These are phyloP conservation scores for Phialophora tarda DNA, from an alignment of 2,329 filamentous ascomycete species.

Conservation along the genomic window DNA sequence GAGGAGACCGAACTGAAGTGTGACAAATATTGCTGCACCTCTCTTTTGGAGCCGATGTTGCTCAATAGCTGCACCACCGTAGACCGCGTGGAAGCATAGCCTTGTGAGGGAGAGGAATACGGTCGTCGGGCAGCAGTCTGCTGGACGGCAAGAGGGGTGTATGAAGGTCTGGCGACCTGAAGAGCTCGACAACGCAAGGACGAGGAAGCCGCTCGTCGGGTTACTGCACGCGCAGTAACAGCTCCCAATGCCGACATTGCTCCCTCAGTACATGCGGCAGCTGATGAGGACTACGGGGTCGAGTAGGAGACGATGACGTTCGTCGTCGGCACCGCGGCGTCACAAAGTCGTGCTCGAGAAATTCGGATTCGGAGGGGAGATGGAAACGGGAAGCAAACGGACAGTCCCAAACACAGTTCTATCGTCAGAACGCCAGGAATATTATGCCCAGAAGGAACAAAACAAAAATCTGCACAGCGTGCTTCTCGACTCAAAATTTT, in stretches of 20 bases:
- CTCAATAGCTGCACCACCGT: slow-evolving; percentile 90
- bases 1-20: slow-evolving; percentile 97
- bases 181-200: slow-evolving; percentile 31
- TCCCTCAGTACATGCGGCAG: slow-evolving; percentile 39
- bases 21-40: slow-evolving; percentile 96
- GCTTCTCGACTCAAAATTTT: slow-evolving; percentile 28
- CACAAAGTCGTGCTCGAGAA: slow-evolving; percentile 3
- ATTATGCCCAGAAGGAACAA: slow-evolving; percentile 14
- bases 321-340: slow-evolving; percentile 2
- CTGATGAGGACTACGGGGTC: slow-evolving; percentile 18
- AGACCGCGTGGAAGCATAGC: slow-evolving; percentile 70
- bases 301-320: slow-evolving; percentile 5
- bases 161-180: slow-evolving; percentile 47
- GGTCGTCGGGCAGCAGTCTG: slow-evolving; percentile 43
- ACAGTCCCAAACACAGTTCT: slow-evolving; percentile 17
- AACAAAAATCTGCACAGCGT: slow-evolving; percentile 16
- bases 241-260: slow-evolving; percentile 39
- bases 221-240: slow-evolving; percentile 39
- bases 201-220: slow-evolving; percentile 33
- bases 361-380: neutral
- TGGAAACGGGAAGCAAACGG: slow-evolving; percentile 9
- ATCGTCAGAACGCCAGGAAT: slow-evolving; percentile 15
- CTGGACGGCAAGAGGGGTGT: slow-evolving; percentile 25
- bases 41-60: slow-evolving; percentile 93
- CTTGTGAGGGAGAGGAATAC: slow-evolving; percentile 55